Conservation (phyloP, 139 green algal species). For the Picochlorum sp. region DNA sequence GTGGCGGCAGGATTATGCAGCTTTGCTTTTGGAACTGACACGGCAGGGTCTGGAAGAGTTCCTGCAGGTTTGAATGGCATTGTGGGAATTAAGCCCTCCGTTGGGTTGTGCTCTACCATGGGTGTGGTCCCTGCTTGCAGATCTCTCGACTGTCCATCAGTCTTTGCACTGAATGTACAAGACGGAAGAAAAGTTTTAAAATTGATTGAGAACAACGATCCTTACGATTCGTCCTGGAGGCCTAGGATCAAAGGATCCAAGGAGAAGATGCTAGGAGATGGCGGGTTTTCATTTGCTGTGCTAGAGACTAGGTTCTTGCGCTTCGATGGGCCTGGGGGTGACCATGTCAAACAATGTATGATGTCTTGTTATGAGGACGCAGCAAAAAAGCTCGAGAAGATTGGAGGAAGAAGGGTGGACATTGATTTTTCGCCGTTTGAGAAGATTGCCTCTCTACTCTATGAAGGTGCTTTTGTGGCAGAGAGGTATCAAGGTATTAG, state of each 20-base stretch:
- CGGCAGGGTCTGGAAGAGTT: constrained; percentile 60
- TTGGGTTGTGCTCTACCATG: constrained; percentile 48
- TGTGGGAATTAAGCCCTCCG: constrained; percentile 65
- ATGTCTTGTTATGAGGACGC: constrained; percentile 34
- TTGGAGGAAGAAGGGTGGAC: constrained; percentile 40
- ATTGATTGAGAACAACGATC: constrained; percentile 37
- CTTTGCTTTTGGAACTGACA: constrained; percentile 80
- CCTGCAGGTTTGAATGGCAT: constrained; percentile 61
- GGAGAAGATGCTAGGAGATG: neutral
- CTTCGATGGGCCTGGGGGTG: constrained; percentile 50
- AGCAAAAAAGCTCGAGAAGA: constrained; percentile 22
- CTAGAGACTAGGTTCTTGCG: constrained; percentile 38
- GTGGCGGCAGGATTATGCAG: constrained; percentile 52
- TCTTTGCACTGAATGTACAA: constrained; percentile 50
- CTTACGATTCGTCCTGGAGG: constrained; percentile 34
- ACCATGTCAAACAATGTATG: neutral
- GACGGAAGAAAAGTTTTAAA: constrained; percentile 41
- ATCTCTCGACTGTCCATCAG: constrained; percentile 65
- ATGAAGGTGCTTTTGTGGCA: constrained; percentile 65
- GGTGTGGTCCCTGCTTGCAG: constrained; percentile 66
- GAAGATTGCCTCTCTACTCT: constrained; percentile 51
- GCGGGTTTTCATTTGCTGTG: constrained; percentile 54
- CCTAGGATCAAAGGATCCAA: constrained; percentile 2
- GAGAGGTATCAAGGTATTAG: constrained; percentile 65
- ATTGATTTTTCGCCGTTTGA: constrained; percentile 63